These are phyloP conservation scores for Arthrobotrys sinensis DNA, from an alignment of 2,329 filamentous ascomycete species.

Conservation along the genomic window DNA sequence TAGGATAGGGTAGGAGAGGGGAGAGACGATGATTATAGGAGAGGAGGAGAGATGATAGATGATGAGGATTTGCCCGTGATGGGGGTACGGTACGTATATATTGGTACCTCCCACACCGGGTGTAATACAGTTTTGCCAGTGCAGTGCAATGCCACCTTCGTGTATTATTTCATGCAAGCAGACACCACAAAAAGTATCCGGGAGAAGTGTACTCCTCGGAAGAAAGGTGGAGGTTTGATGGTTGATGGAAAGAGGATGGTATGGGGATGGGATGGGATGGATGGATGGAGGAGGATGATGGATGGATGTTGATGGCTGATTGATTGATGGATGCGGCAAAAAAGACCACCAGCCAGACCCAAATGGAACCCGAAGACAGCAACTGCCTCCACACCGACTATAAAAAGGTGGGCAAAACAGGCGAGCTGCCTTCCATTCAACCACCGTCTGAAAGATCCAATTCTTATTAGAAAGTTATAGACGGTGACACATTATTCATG, in stretches of 20 bases:
- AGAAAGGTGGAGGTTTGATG: too few relatives aligned
- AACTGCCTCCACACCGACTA: not conserved
- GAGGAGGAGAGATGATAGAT: not conserved
- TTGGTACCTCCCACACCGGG: too few relatives aligned
- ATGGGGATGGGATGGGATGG: not conserved
- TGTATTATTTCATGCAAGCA: too few relatives aligned
- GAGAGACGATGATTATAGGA: not conserved
- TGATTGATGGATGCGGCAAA: constrained; percentile 13
- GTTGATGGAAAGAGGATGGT: too few relatives aligned
- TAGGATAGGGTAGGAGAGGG: not conserved
- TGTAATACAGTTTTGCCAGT: too few relatives aligned
- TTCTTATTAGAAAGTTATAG: too few relatives aligned
- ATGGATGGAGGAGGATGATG: not conserved
- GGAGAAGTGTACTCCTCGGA: too few relatives aligned
- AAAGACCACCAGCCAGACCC: not conserved
- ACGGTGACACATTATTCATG: too few relatives aligned
- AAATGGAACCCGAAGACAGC: constrained; percentile 15
- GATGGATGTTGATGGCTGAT: constrained; percentile 4
- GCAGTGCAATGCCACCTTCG: too few relatives aligned
- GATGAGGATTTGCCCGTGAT: not conserved
- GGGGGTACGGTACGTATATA: too few relatives aligned
- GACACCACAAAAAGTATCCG: too few relatives aligned
- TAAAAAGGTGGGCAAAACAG: constrained; percentile 10
- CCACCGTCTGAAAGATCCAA: not conserved
- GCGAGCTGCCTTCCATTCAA: constrained; percentile 5